Conservation (phyloP, 805 yeast species). For the Candida gorgasii region DNA sequence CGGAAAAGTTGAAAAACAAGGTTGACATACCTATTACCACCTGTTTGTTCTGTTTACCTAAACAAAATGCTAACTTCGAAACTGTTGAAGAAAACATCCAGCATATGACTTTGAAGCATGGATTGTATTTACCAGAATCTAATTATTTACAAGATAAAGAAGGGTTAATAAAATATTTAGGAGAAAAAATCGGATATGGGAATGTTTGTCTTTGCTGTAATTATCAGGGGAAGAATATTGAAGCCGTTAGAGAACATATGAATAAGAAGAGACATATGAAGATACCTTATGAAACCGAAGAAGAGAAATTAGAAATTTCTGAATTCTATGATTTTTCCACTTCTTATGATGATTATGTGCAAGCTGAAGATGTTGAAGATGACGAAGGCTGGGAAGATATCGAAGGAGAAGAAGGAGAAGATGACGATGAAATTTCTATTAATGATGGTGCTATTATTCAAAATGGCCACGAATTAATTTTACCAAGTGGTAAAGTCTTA, state of each 20-base stretch:
- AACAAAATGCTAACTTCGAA: slow-evolving; percentile 31
- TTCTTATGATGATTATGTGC: slow-evolving; percentile 44
- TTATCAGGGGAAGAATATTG: slow-evolving; percentile 81
- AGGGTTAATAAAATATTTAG: slow-evolving; percentile 75
- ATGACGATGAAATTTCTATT: slow-evolving; percentile 28
- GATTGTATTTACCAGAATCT: slow-evolving; percentile 84
- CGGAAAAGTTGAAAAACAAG: slow-evolving; percentile 45
- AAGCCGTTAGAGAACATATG: slow-evolving; percentile 90
- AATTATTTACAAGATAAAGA: slow-evolving; percentile 63
- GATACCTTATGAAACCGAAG: slow-evolving; percentile 82
- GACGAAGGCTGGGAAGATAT: slow-evolving; percentile 45
- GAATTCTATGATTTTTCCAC: slow-evolving; percentile 84
- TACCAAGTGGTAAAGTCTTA: slow-evolving; percentile 44
- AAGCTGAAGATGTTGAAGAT: slow-evolving; percentile 17
- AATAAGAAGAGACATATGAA: slow-evolving; percentile 80
- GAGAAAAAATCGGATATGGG: slow-evolving; percentile 80
- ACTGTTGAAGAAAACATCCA: slow-evolving; percentile 47
- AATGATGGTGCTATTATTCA: slow-evolving; percentile 31
- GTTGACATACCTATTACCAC: slow-evolving; percentile 50
- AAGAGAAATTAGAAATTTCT: slow-evolving; percentile 73
- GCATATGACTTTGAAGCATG: slow-evolving; percentile 81
- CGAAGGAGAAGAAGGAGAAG: slow-evolving; percentile 28
- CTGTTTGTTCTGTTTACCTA: slow-evolving; percentile 52
- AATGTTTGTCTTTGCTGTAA: slow-evolving; percentile 80
- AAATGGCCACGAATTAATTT: slow-evolving; percentile 39